Percentiles rank a stretch among this genome's conserved stretches.
Conservation (phyloP, 805 yeast species). For the Ogataea trehalophila region DNA sequence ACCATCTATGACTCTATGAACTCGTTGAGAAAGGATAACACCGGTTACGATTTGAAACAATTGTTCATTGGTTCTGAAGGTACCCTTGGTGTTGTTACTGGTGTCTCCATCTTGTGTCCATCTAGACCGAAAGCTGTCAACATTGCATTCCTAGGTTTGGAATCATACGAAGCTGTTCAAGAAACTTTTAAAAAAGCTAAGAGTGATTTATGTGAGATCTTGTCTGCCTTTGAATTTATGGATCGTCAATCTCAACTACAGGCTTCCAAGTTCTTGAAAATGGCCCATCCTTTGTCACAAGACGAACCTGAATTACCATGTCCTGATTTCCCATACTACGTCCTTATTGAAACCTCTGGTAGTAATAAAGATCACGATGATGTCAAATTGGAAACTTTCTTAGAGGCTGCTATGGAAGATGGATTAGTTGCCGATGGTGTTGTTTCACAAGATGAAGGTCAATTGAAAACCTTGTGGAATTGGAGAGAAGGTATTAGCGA, state of each 20-base stretch:
- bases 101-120: slow-evolving; percentile 85
- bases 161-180: slow-evolving; percentile 79
- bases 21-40: slow-evolving; percentile 87
- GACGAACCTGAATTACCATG: slow-evolving; percentile 40
- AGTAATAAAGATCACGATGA: slow-evolving; percentile 91
- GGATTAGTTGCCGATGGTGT: slow-evolving; percentile 90
- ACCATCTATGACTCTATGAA: slow-evolving; percentile 74
- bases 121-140: slow-evolving; percentile 80
- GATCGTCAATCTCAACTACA: slow-evolving; percentile 65
- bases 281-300: slow-evolving; percentile 60
- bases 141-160: slow-evolving; percentile 83
- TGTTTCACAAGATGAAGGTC: slow-evolving; percentile 92
- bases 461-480: slow-evolving; percentile 76
- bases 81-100: slow-evolving; percentile 85
- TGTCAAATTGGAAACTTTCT: slow-evolving; percentile 77
- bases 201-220: slow-evolving; percentile 71
- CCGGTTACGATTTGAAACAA: slow-evolving; percentile 92
- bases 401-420: slow-evolving; percentile 79
- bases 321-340: slow-evolving; percentile 76
- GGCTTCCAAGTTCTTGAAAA: slow-evolving; percentile 55
- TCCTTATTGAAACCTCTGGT: slow-evolving; percentile 93
- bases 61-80: slow-evolving; percentile 94
- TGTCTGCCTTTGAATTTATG: slow-evolving; percentile 94
- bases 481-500: slow-evolving; percentile 97
- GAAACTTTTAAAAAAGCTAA: slow-evolving; percentile 76